Evolutionary conservation across 2,329 filamentous ascomycete species (phyloP).

Genomic region (Cercospora citrullina): DNA sequence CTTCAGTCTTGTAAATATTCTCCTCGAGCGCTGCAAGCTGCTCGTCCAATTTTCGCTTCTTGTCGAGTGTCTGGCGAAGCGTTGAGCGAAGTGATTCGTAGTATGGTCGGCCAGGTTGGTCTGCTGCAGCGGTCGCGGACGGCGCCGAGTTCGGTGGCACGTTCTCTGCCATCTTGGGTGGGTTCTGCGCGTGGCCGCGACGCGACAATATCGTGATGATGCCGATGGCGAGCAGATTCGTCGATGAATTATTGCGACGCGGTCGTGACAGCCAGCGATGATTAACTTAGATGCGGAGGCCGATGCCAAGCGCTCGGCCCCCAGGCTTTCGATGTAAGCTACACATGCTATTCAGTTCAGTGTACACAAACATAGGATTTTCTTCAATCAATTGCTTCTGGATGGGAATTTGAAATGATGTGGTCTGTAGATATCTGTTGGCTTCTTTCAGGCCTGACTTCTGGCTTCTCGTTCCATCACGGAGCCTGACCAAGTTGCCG

Average conservation of each 20-base stretch:
- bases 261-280: not conserved
- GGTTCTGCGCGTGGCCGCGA: not conserved
- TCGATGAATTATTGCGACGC: not conserved
- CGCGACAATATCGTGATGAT: not conserved
- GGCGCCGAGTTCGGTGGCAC: constrained; percentile 39
- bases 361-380: not conserved
- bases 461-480: not conserved
- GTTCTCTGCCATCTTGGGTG: constrained; percentile 51
- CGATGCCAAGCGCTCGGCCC: not conserved
- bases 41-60: constrained; percentile 63
- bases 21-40: constrained; percentile 63
- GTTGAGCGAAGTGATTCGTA: constrained; percentile 72
- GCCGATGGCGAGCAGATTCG: not conserved
- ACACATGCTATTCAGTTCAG: not conserved
- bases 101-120: constrained; percentile 56
- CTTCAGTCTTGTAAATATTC: constrained; percentile 78
- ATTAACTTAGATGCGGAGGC: not conserved
- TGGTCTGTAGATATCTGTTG: not conserved
- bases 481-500: constrained; percentile 34
- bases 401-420: too few relatives aligned
- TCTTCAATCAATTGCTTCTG: not conserved
- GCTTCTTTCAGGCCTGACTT: not conserved
- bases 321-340: not conserved
- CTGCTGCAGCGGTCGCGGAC: constrained; percentile 39
- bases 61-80: constrained; percentile 65